phyloP scores from a whole-genome alignment of 2,329 filamentous ascomycete species.

The Cladosporium sp. region DNA sequence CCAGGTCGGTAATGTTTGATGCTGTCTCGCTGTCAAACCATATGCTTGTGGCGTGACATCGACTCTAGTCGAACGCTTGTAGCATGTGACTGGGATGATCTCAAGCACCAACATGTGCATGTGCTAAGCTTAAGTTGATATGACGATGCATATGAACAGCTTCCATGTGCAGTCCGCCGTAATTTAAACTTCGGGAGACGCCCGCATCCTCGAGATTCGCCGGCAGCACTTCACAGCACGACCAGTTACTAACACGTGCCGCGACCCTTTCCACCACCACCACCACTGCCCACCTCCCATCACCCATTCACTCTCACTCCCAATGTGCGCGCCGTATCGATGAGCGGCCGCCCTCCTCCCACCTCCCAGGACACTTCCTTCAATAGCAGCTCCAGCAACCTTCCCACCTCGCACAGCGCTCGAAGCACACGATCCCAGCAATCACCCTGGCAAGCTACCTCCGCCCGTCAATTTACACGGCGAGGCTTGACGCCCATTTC shows the following conservation, averaged over 20 bases:
- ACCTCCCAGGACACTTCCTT: slow-evolving; percentile 27
- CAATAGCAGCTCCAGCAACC: slow-evolving; percentile 17
- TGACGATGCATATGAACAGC: no score
- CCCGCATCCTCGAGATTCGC: slow-evolving; percentile 1
- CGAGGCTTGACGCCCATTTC: slow-evolving; percentile 57
- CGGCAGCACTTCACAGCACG: neutral
- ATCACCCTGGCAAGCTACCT: slow-evolving; percentile 55
- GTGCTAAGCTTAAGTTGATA: no score
- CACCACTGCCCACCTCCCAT: neutral
- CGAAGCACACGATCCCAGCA: slow-evolving; percentile 45
- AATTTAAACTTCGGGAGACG: slow-evolving; percentile 8
- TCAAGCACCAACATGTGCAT: no score
- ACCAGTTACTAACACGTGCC: slow-evolving; percentile 3
- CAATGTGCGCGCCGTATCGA: slow-evolving; percentile 38
- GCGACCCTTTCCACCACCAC: slow-evolving; percentile 1
- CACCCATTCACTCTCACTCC: slow-evolving; percentile 12
- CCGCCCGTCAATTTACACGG: slow-evolving; percentile 52
- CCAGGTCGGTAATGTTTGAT: no score
- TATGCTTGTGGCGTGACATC: no score
- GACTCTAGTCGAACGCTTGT: no score
- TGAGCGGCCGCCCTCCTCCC: slow-evolving; percentile 52
- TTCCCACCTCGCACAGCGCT: slow-evolving; percentile 19
- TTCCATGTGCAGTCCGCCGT: neutral
- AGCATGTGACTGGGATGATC: no score
- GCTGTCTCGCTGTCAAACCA: no score